Evolutionary conservation across 1,284 basidiomycete species (phyloP).

Genomic region (Clitocybe nebularis): DNA sequence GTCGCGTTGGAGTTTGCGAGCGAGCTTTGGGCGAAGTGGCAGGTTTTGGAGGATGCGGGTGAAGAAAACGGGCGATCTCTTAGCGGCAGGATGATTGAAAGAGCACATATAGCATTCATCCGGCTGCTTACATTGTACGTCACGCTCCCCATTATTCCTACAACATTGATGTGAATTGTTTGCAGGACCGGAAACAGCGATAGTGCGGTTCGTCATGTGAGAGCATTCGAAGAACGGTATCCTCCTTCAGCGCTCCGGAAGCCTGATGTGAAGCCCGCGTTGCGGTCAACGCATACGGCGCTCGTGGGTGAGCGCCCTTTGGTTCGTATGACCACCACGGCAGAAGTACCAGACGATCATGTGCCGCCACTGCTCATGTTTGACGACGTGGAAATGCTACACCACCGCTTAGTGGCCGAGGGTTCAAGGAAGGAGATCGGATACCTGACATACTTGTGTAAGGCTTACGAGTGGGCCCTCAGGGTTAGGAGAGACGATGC

Average conservation of each 20-base stretch:
- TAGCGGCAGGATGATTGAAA: constrained; percentile 55
- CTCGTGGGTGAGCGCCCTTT: constrained; percentile 53
- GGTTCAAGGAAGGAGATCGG: constrained; percentile 42
- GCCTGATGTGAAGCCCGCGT: constrained; percentile 33
- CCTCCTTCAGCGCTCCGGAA: constrained; percentile 45
- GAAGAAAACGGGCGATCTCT: constrained; percentile 24
- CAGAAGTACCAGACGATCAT: constrained; percentile 58
- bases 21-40: constrained; percentile 60
- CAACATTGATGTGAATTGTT: not conserved
- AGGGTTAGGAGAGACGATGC: constrained; percentile 50
- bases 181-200: constrained; percentile 48
- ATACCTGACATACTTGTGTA: constrained; percentile 64
- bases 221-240: constrained; percentile 54
- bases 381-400: constrained; percentile 60
- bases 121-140: constrained; percentile 58
- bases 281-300: constrained; percentile 52
- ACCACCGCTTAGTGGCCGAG: constrained; percentile 53
- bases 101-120: constrained; percentile 61
- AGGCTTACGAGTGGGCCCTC: constrained; percentile 64
- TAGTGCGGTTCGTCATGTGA: constrained; percentile 49
- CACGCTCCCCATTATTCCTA: constrained; percentile 7
- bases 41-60: constrained; percentile 34
- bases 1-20: constrained; percentile 47
- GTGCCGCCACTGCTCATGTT: constrained; percentile 70
- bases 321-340: constrained; percentile 53